These are phyloP conservation scores for Penicillium brasilianum DNA, from an alignment of 2,329 filamentous ascomycete species.

Conservation along the genomic window DNA sequence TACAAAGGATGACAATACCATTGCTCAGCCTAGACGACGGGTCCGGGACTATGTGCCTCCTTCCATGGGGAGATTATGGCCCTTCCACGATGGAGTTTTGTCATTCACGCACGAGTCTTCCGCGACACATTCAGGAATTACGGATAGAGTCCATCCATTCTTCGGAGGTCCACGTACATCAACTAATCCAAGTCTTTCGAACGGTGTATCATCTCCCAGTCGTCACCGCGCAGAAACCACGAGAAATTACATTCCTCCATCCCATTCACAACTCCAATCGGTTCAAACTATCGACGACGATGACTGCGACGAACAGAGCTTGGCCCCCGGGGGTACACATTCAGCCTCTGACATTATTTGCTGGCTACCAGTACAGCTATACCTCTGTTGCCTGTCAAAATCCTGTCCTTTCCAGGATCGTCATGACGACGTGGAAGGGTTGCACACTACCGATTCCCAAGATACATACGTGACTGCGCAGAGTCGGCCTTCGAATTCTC, in stretches of 20 bases:
- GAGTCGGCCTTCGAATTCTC: constrained; percentile 11
- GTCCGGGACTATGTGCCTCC: background rate
- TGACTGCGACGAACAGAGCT: background rate
- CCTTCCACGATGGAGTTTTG: constrained; percentile 2
- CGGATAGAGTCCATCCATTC: constrained; percentile 8
- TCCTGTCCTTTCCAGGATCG: background rate
- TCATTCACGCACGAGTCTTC: constrained; percentile 1
- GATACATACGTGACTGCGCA: constrained; percentile 29
- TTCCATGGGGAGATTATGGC: constrained; percentile 5
- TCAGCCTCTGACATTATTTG: background rate
- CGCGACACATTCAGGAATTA: background rate
- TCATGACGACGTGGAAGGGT: constrained; percentile 4
- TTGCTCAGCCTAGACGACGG: constrained; percentile 6
- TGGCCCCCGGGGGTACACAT: background rate
- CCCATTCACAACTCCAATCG: background rate
- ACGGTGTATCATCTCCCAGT: background rate
- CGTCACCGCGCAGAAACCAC: background rate
- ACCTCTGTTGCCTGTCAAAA: constrained; percentile 18
- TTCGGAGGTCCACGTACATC: background rate
- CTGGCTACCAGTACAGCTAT: constrained; percentile 16
- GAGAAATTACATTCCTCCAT: background rate
- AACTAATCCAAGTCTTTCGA: background rate
- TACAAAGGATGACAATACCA: constrained; percentile 8
- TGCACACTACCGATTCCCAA: constrained; percentile 14
- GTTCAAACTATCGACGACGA: background rate